A percentile compares a stretch with the other conserved stretches of the same genome.
Conservation (phyloP, 495 filamentous ascomycete genomes). For the Neurospora africana region DNA sequence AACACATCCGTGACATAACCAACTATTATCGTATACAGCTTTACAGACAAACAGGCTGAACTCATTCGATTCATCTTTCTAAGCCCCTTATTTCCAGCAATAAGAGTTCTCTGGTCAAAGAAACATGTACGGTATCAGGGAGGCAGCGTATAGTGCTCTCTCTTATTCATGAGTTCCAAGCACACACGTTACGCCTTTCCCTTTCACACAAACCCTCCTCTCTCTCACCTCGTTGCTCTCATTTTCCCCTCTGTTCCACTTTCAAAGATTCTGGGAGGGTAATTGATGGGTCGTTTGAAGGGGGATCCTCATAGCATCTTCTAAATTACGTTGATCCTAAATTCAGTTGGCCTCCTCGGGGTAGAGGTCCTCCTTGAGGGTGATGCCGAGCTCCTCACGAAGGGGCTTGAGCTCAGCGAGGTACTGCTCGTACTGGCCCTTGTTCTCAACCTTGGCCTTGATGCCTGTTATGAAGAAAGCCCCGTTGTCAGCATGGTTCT, state of each 20-base stretch:
- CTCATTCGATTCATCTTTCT: not conserved
- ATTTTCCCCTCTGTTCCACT: not conserved
- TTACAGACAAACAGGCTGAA: not conserved
- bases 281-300: conserved; percentile 3
- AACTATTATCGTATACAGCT: not conserved
- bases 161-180: not conserved
- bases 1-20: not conserved
- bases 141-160: not conserved
- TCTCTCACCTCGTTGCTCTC: not conserved
- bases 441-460: conserved; percentile 99
- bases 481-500: not conserved
- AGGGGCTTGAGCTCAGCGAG: conserved; percentile 83
- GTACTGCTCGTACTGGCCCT: conserved; percentile 95
- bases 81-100: not conserved
- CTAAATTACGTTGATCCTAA: not conserved
- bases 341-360: conserved; percentile 53
- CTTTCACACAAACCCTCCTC: not conserved
- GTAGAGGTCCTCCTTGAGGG: conserved; percentile 89
- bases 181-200: not conserved
- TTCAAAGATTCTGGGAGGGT: not conserved
- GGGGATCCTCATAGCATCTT: not conserved
- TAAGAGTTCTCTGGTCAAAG: not conserved
- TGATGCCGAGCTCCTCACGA: conserved; percentile 86
- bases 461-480: conserved; percentile 49
- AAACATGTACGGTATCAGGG: not conserved